phyloP scores from a whole-genome alignment of 2,329 filamentous ascomycete genomes.

The Xylariaceae sp. region DNA sequence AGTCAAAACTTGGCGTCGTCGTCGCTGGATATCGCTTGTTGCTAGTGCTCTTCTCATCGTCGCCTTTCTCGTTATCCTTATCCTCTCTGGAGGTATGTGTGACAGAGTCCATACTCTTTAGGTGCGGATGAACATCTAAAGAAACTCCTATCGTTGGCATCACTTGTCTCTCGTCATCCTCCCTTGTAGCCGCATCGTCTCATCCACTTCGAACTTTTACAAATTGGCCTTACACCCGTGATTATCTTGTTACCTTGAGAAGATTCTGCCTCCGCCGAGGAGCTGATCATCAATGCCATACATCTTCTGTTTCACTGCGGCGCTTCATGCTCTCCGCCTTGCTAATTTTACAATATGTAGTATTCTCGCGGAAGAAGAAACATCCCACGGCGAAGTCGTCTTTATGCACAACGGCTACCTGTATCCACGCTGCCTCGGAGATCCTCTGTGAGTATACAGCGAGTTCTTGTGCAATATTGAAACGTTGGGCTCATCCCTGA shows the following conservation, averaged over 20 bases:
- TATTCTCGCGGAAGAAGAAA: conserved; percentile 18
- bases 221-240: too few species aligned
- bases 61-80: conserved; percentile 29
- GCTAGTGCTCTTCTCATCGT: conserved; percentile 28
- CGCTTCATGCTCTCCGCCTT: not conserved
- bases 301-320: not conserved
- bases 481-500: conserved; percentile 4
- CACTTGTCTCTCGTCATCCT: too few species aligned
- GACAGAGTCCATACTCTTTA: too few species aligned
- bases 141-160: too few species aligned
- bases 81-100: conserved; percentile 31
- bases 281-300: too few species aligned
- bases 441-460: conserved; percentile 44
- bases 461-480: not conserved
- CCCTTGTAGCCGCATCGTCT: too few species aligned
- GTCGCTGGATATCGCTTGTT: conserved; percentile 32
- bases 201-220: too few species aligned
- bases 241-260: too few species aligned
- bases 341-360: conserved; percentile 15
- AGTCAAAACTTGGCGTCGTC: conserved; percentile 25
- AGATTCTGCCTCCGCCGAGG: too few species aligned
- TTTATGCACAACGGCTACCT: conserved; percentile 57
- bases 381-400: conserved; percentile 25
- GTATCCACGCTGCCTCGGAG: conserved; percentile 61
- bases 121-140: too few species aligned